phyloP scores from a whole-genome alignment of 1,139 yeast species.

The Taiozyma sp. region DNA sequence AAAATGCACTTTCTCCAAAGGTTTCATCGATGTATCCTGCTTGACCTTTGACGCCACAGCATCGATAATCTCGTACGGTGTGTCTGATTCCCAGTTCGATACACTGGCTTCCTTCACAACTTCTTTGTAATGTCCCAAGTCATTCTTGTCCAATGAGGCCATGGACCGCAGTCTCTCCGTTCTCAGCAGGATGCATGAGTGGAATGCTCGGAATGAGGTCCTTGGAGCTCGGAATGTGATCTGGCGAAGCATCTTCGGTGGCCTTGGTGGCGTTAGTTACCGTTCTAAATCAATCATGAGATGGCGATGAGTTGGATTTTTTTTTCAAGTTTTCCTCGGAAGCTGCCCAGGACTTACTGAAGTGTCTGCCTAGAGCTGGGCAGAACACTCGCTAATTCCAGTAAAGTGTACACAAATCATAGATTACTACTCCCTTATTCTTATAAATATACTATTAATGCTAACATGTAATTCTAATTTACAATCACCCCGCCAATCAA shows the following conservation, averaged over 20 bases:
- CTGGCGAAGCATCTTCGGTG: not conserved
- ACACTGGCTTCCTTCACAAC: not conserved
- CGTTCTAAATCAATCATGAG: no score
- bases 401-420: no score
- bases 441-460: no score
- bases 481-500: no score
- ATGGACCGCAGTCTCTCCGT: not conserved
- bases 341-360: not conserved
- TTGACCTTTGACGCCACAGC: not conserved
- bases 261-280: not conserved
- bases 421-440: not conserved
- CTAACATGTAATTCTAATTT: no score
- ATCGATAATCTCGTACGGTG: not conserved
- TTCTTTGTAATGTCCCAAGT: not conserved
- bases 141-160: not conserved
- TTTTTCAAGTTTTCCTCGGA: no score
- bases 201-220: not conserved
- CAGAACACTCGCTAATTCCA: no score
- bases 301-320: not conserved
- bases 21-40: not conserved
- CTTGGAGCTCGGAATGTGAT: not conserved
- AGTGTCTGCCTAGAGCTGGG: no score
- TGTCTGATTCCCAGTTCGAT: not conserved
- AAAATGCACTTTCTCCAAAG: constrained; percentile 5
- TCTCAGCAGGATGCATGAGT: not conserved